phyloP scores from a whole-genome alignment of 1,284 basidiomycete species.

The Irpex sp. region DNA sequence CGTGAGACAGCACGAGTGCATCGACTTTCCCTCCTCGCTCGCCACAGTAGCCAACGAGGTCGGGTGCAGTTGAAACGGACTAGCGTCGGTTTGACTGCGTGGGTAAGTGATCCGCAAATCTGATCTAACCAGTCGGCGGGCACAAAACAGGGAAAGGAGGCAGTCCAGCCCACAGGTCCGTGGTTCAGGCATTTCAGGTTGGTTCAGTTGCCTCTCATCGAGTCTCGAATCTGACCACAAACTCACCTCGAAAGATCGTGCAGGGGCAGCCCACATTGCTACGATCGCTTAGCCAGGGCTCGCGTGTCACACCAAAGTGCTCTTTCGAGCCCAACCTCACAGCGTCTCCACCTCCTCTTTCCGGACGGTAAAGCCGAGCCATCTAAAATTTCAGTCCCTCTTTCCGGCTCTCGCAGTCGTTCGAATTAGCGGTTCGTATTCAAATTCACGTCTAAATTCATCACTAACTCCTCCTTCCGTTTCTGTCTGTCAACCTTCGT shows the following conservation, averaged over 20 bases:
- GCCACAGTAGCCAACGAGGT: not conserved
- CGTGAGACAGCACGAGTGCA: not conserved
- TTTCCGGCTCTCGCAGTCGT: not conserved
- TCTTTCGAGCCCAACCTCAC: constrained; percentile 20
- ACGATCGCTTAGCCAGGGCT: constrained; percentile 1
- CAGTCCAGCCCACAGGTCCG: constrained; percentile 1
- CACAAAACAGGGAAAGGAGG: constrained; percentile 4
- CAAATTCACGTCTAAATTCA: constrained; percentile 13
- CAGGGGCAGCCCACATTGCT: constrained; percentile 6
- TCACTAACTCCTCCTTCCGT: constrained; percentile 12
- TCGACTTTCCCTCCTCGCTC: not conserved
- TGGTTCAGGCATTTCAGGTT: constrained; percentile 5
- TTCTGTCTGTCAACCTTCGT: constrained; percentile 2
- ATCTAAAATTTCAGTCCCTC: constrained; percentile 7
- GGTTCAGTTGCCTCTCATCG: not conserved
- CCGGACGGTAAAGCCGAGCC: constrained; percentile 2
- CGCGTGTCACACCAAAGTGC: constrained; percentile 19
- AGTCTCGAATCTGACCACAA: not conserved
- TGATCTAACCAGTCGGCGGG: not conserved
- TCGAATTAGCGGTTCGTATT: constrained; percentile 10
- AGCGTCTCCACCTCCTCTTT: constrained; percentile 12
- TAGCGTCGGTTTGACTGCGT: not conserved
- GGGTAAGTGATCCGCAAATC: constrained; percentile 1
- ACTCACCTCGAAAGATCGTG: not conserved
- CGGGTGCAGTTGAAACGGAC: not conserved